Evolutionary conservation across 169 alveolate genomes (phyloP).

Genomic region (Perkinsus marinus): DNA sequence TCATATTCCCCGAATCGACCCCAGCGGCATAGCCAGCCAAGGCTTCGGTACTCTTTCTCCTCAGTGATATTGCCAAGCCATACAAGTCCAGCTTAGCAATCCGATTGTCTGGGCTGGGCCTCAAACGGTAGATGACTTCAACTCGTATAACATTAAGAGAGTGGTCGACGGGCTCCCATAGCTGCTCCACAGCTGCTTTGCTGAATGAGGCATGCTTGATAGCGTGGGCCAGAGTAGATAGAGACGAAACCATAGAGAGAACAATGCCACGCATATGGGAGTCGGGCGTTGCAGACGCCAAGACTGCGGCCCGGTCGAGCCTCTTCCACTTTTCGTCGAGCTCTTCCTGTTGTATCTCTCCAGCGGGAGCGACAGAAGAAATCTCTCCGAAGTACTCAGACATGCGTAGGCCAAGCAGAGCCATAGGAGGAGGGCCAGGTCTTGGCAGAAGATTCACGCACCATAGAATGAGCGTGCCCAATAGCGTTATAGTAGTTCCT

Average conservation of each 20-base stretch:
- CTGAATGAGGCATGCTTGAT: not conserved
- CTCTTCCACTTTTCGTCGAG: not conserved
- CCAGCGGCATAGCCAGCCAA: not conserved
- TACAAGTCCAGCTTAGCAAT: not conserved
- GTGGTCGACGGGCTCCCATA: not conserved
- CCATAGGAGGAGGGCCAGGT: not conserved
- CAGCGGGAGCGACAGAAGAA: not conserved
- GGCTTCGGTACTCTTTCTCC: not conserved
- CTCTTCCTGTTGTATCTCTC: not conserved
- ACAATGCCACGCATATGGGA: not conserved
- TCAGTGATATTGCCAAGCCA: not conserved
- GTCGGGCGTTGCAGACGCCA: not conserved
- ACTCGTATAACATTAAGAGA: not conserved
- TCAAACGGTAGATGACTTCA: not conserved
- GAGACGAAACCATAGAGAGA: not conserved
- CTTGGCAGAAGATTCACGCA: not conserved
- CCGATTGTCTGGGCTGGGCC: not conserved
- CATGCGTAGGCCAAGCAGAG: not conserved
- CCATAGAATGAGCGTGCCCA: not conserved
- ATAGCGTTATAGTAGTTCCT: not conserved
- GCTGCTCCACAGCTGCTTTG: not conserved
- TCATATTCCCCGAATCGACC: not conserved
- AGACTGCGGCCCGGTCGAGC: not conserved
- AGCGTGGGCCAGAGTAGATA: not conserved
- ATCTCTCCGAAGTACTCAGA: not conserved